phyloP scores from a whole-genome alignment of 331 rosid genomes.

The Malus hybrid region DNA sequence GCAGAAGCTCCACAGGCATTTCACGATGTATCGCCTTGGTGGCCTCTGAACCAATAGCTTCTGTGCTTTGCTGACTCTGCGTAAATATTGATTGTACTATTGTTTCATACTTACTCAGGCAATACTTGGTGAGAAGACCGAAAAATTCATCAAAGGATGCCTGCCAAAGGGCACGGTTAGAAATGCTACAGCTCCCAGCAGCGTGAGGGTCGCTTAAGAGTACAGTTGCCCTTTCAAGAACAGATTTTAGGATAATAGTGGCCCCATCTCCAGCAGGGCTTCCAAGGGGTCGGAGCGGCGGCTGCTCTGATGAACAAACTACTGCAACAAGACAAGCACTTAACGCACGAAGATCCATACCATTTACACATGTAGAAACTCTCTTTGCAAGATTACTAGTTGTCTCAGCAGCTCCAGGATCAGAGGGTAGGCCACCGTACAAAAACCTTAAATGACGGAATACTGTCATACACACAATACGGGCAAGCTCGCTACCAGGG shows the following conservation, averaged over 20 bases:
- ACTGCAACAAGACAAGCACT: conserved; percentile 77
- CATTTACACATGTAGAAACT: conserved; percentile 50
- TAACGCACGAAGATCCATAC: conserved; percentile 62
- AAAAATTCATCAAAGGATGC: conserved; percentile 70
- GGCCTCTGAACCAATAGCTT: conserved; percentile 49
- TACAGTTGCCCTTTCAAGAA: conserved; percentile 61
- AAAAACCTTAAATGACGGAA: conserved; percentile 67
- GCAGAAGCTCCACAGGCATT: conserved; percentile 74
- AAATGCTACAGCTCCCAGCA: conserved; percentile 32
- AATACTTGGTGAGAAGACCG: conserved; percentile 53
- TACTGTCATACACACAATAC: conserved; percentile 64
- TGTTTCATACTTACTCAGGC: conserved; percentile 58
- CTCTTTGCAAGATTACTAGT: conserved; percentile 39
- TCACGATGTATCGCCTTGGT: conserved; percentile 46
- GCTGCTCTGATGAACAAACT: conserved; percentile 74
- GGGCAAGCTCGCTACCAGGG: conserved; percentile 59
- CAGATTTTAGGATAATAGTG: conserved; percentile 43
- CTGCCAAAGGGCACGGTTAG: conserved; percentile 59
- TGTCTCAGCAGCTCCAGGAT: conserved; percentile 41
- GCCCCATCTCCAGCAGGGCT: conserved; percentile 63
- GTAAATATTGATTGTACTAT: conserved; percentile 39
- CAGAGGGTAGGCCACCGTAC: conserved; percentile 60
- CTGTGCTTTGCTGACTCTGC: conserved; percentile 33
- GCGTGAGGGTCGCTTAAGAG: conserved; percentile 44
- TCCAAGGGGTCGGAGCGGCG: conserved; percentile 70